Evolutionary conservation across 139 green algal species (phyloP).

Genomic region (Picochlorum sp.): DNA sequence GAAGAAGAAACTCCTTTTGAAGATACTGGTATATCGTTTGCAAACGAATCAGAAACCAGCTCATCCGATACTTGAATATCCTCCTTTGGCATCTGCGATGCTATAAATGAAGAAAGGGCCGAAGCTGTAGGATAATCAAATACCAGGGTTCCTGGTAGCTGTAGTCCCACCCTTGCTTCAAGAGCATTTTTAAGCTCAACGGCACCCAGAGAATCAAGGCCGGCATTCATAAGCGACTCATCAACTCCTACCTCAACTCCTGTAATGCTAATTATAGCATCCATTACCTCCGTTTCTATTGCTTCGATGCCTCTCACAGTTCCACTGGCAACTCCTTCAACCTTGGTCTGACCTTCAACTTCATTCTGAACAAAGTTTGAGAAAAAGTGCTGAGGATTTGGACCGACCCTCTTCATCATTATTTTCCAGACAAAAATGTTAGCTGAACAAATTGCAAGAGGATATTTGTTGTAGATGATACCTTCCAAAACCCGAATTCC

Average conservation of each 20-base stretch:
- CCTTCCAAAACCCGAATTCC: slow-evolving; percentile 25
- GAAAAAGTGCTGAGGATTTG: slow-evolving; percentile 11
- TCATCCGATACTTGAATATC: not conserved
- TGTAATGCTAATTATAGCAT: slow-evolving; percentile 30
- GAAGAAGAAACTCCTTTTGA: too few relatives aligned
- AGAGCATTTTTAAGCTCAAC: slow-evolving; percentile 44
- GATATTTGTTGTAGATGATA: not conserved
- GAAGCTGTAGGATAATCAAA: slow-evolving; percentile 74
- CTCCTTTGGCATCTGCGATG: slow-evolving; percentile 1
- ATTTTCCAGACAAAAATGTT: slow-evolving; percentile 25
- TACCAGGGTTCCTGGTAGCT: slow-evolving; percentile 64
- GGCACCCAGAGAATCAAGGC: slow-evolving; percentile 63
- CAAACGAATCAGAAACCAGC: too few relatives aligned
- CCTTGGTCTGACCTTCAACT: not conserved
- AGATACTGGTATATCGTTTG: too few relatives aligned
- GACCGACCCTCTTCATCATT: slow-evolving; percentile 19
- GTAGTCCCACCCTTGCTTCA: slow-evolving; percentile 42
- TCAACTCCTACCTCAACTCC: slow-evolving; percentile 23
- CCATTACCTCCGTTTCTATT: slow-evolving; percentile 13
- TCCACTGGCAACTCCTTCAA: too few relatives aligned
- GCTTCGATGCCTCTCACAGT: not conserved
- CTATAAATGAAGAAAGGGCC: slow-evolving; percentile 23
- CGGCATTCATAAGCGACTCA: slow-evolving; percentile 58
- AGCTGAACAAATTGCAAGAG: slow-evolving; percentile 12
- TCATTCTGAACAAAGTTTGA: slow-evolving; percentile 14